Evolutionary conservation across 345 rosid species (phyloP).

Genomic region (Hirschfeldia incana): DNA sequence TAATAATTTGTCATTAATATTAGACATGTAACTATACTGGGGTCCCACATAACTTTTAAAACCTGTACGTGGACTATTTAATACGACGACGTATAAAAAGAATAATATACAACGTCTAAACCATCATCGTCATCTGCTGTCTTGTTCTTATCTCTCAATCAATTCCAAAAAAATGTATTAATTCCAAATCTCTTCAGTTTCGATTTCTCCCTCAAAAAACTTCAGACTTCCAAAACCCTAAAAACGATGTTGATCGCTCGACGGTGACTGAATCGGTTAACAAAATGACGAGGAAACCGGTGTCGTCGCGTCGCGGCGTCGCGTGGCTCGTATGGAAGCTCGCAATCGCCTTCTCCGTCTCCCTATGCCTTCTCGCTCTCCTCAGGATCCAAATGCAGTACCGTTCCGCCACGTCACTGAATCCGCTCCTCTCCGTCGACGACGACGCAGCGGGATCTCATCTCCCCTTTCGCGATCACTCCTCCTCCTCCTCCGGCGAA

Average conservation of each 20-base stretch:
- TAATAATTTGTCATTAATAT: neutral
- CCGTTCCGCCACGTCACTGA: constrained; percentile 36
- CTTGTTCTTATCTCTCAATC: neutral
- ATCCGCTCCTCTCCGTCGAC: constrained; percentile 26
- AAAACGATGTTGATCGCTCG: constrained; percentile 25
- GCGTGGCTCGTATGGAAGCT: constrained; percentile 74
- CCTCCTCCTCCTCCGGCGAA: constrained; percentile 37
- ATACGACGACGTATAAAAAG: constrained; percentile 13
- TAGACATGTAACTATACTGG: neutral
- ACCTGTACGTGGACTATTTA: neutral
- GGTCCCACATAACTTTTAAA: neutral
- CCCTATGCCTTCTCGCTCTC: constrained; percentile 62
- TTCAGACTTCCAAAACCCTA: neutral
- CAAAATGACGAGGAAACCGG: constrained; percentile 55
- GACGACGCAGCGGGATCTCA: constrained; percentile 33
- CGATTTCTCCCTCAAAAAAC: neutral
- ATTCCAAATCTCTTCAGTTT: constrained; percentile 4
- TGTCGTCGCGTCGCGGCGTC: constrained; percentile 45
- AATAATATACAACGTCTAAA: neutral
- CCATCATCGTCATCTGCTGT: neutral
- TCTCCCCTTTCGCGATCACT: constrained; percentile 21
- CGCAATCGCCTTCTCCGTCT: constrained; percentile 51
- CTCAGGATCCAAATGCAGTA: constrained; percentile 53
- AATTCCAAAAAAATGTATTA: constrained; percentile 4
- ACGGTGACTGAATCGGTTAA: constrained; percentile 9